phyloP scores from a whole-genome alignment of 192 early-diverging fungal species.

The Mortierella alpina region DNA sequence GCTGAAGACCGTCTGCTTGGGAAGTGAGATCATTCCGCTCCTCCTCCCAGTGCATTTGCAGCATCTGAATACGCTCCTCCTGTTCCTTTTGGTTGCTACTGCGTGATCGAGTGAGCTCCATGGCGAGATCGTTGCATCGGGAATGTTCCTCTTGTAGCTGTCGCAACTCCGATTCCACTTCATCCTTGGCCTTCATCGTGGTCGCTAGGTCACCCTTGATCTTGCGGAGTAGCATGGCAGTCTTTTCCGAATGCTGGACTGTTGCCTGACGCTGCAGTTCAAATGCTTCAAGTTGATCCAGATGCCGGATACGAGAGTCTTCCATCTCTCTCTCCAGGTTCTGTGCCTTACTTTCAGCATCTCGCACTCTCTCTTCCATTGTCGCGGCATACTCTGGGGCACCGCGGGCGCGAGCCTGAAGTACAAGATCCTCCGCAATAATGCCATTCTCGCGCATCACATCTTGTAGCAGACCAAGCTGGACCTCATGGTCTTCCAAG shows the following conservation, averaged over 20 bases:
- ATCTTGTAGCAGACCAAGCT: constrained; percentile 64
- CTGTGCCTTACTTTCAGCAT: constrained; percentile 22
- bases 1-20: constrained; percentile 17
- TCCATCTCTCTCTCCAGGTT: constrained; percentile 25
- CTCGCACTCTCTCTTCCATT: constrained; percentile 28
- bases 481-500: constrained; percentile 64
- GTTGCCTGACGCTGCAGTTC: constrained; percentile 35
- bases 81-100: constrained; percentile 21
- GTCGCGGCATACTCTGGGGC: constrained; percentile 25
- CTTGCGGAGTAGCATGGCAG: constrained; percentile 30
- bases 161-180: constrained; percentile 13
- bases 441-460: constrained; percentile 62
- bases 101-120: not conserved
- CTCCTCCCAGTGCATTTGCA: constrained; percentile 38
- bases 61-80: constrained; percentile 30
- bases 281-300: constrained; percentile 19
- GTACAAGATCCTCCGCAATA: constrained; percentile 42
- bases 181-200: constrained; percentile 42
- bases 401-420: constrained; percentile 33
- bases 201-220: constrained; percentile 39
- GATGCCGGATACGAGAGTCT: constrained; percentile 9
- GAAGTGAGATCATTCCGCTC: constrained; percentile 26
- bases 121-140: constrained; percentile 10
- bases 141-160: constrained; percentile 36
- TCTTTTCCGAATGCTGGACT: constrained; percentile 41